Conservation (phyloP, 139 green algal genomes). For the Chlamydomonas sphaeroides region DNA sequence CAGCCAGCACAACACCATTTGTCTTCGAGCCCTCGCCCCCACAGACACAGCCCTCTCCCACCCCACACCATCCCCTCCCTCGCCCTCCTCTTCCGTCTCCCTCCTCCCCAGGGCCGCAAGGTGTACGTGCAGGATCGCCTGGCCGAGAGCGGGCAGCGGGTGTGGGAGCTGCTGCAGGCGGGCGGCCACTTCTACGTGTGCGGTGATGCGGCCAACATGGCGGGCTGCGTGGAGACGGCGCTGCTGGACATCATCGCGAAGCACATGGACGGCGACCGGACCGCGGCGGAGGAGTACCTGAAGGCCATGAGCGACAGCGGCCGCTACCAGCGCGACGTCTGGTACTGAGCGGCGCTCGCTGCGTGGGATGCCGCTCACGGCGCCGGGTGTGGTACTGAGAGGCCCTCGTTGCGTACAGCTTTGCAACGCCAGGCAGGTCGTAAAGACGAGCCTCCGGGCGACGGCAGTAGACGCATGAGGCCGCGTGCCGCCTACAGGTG, state of each 20-base stretch:
- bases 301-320: slow-evolving; percentile 52
- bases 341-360: slow-evolving; percentile 60
- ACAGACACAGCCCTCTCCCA: too few relatives aligned
- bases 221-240: slow-evolving; percentile 65
- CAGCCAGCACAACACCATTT: too few relatives aligned
- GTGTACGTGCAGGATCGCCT: slow-evolving; percentile 96
- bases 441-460: too few relatives aligned
- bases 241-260: slow-evolving; percentile 50
- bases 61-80: too few relatives aligned
- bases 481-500: too few relatives aligned
- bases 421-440: too few relatives aligned
- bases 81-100: too few relatives aligned
- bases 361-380: too few relatives aligned
- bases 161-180: slow-evolving; percentile 82
- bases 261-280: not conserved
- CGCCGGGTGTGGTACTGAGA: too few relatives aligned
- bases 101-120: slow-evolving; percentile 60
- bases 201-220: slow-evolving; percentile 87
- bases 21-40: too few relatives aligned
- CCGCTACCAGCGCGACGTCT: slow-evolving; percentile 89
- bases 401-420: too few relatives aligned
- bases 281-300: slow-evolving; percentile 65
- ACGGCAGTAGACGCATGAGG: too few relatives aligned
- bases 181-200: slow-evolving; percentile 91
- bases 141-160: slow-evolving; percentile 56